A percentile compares a stretch with the other conserved stretches of the same genome.
These are phyloP conservation scores for Lactarius psammicola DNA, from an alignment of 768 basidiomycete genomes.

Conservation along the genomic window DNA sequence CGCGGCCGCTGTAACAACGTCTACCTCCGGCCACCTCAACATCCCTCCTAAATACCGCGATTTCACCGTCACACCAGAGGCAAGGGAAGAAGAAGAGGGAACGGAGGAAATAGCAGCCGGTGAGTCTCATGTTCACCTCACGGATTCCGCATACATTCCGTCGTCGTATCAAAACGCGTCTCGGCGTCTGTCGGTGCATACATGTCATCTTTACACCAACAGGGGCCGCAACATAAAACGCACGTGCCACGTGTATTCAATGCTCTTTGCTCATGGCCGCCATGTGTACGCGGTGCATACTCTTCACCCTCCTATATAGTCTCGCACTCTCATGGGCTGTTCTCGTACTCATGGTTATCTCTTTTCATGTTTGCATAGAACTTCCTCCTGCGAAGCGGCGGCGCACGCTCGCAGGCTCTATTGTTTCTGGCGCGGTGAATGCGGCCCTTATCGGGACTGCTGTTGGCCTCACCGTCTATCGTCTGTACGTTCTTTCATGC, in stretches of 20 bases:
- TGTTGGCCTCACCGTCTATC: conserved; percentile 83
- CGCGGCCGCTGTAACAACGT: conserved; percentile 51
- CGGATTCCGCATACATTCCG: background rate
- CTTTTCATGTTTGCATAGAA: conserved; percentile 50
- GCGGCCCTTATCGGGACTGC: conserved; percentile 85
- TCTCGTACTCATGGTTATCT: conserved; percentile 32
- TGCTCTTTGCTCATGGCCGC: conserved; percentile 27
- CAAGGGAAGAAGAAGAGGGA: conserved; percentile 37
- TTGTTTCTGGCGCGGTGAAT: conserved; percentile 80
- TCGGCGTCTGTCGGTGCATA: background rate
- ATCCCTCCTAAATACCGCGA: conserved; percentile 62
- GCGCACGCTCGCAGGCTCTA: conserved; percentile 75
- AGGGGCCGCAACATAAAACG: conserved; percentile 2
- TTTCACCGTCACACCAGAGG: conserved; percentile 34
- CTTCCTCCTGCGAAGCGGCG: conserved; percentile 75
- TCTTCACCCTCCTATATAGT: conserved; percentile 46
- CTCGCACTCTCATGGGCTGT: conserved; percentile 25
- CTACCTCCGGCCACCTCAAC: conserved; percentile 64
- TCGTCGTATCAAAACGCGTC: conserved; percentile 14
- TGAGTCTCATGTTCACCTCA: conserved; percentile 31
- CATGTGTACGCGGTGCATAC: conserved; percentile 33
- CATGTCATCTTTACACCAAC: background rate
- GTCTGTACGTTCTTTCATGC: conserved; percentile 56
- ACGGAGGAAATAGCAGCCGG: conserved; percentile 49
- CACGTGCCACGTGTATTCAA: conserved; percentile 24